Evolutionary conservation across 352 stramenopile genomes (phyloP).

Genomic region (Globisporangium apiculatum): DNA sequence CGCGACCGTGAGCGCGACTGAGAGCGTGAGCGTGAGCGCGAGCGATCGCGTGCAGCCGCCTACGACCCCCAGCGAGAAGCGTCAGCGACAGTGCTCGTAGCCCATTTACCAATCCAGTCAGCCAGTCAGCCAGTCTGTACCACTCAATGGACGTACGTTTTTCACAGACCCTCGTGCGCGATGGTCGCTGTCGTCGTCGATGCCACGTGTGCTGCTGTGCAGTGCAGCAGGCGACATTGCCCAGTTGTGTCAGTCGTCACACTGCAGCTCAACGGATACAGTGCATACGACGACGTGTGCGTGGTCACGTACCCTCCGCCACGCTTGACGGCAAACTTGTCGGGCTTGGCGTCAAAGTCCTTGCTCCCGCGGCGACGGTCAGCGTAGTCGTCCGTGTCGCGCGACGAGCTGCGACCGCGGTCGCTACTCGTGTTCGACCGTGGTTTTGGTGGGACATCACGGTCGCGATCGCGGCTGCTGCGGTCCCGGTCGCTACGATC

Average conservation of each 20-base stretch:
- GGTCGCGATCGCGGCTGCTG: conserved; percentile 20
- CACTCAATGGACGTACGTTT: conserved; percentile 24
- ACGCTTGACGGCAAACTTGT: conserved; percentile 29
- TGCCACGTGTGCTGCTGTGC: conserved; percentile 26
- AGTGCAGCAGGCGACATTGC: too few relatives aligned
- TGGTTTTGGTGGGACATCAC: conserved; percentile 21
- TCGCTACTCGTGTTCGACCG: conserved; percentile 25
- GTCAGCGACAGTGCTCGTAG: background rate
- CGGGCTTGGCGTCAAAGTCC: conserved; percentile 27
- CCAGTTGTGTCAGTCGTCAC: background rate
- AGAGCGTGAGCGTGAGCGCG: conserved; percentile 38
- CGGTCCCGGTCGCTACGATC: conserved; percentile 2
- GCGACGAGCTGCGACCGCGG: conserved; percentile 14
- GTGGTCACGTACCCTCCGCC: conserved; percentile 10
- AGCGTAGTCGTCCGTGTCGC: conserved; percentile 21
- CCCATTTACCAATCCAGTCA: background rate
- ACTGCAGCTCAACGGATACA: conserved; percentile 5
- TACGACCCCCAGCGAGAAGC: conserved; percentile 10
- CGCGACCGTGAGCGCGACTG: conserved; percentile 35
- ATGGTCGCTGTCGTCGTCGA: conserved; percentile 42
- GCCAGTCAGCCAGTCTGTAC: background rate
- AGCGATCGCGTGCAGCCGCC: conserved; percentile 28
- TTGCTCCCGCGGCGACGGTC: conserved; percentile 31
- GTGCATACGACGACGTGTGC: background rate
- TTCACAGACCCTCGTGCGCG: conserved; percentile 22